Percentiles rank a stretch among this genome's conserved stretches.
Conservation (phyloP, 805 yeast genomes). For the Barnettozyma populi region DNA sequence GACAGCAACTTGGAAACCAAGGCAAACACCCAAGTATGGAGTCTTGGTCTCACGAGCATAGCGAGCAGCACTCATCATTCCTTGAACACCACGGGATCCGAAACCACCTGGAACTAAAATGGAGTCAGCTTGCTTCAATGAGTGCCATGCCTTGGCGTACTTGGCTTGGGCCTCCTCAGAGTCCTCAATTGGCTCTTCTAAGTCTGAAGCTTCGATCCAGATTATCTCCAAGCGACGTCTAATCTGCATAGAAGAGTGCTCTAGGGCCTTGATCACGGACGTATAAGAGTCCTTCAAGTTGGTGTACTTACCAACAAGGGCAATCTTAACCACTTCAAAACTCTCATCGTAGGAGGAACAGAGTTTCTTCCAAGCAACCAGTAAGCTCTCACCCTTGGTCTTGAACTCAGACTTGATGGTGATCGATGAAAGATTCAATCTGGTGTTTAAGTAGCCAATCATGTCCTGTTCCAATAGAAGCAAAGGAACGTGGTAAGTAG, state of each 20-base stretch:
- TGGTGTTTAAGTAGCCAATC: slow-evolving; percentile 63
- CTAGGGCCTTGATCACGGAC: slow-evolving; percentile 91
- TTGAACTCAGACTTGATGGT: slow-evolving; percentile 43
- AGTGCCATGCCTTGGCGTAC: slow-evolving; percentile 95
- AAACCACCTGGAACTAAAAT: slow-evolving; percentile 98
- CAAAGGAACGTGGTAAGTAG: slow-evolving; percentile 96
- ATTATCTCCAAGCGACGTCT: slow-evolving; percentile 76
- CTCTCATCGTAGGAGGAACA: slow-evolving; percentile 80
- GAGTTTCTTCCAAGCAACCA: slow-evolving; percentile 72
- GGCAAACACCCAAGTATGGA: slow-evolving; percentile 95
- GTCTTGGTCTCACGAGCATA: slow-evolving; percentile 96
- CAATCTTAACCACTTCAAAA: slow-evolving; percentile 84
- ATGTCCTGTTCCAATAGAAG: slow-evolving; percentile 82
- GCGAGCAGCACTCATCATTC: slow-evolving; percentile 94
- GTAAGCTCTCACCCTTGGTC: slow-evolving; percentile 61
- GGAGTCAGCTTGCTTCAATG: slow-evolving; percentile 91
- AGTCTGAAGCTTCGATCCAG: slow-evolving; percentile 94
- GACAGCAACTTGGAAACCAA: slow-evolving; percentile 95
- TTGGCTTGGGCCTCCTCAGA: slow-evolving; percentile 64
- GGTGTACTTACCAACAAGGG: slow-evolving; percentile 96
- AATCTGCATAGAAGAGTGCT: slow-evolving; percentile 91
- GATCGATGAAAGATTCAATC: slow-evolving; percentile 55
- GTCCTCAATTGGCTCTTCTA: slow-evolving; percentile 68
- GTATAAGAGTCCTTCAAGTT: slow-evolving; percentile 91
- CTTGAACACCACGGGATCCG: slow-evolving; percentile 96